Evolutionary conservation across 495 filamentous ascomycete species (phyloP), one percentile per base, ranked within the genome.

Genomic region (Monascus purpureus): DNA sequence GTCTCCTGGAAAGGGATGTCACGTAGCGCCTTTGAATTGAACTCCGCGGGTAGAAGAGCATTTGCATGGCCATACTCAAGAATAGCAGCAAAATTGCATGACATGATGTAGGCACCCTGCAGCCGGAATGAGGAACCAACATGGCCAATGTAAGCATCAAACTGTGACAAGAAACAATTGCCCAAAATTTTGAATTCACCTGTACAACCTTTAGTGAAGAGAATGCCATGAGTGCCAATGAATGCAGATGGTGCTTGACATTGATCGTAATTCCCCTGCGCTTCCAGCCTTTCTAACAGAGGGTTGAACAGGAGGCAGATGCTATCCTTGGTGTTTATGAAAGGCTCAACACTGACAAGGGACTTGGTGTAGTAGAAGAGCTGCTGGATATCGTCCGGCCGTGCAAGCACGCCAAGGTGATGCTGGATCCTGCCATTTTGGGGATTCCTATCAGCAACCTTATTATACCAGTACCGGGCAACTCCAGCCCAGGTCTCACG

Each of bases 401-500:
- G 63, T 8, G 84, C 77, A 11, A 92, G 55, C 11, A 92, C 84
- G 0, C 80, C 86, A 4, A 90, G 62, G 46, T 92, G 85, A 50
- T 93, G 86, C 33, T 90, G 84, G 2, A 92, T 63, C 1, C 86
- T 59, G 0, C 85, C 85, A 12, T 77, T 66, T 2, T 66, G 63
- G 0, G 85, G 80, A 20, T 60, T 71, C 26, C 70, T 73, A 43
- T 90, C 74, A 5, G 77, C 73, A 2, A 81, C 82, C 49, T 76
- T 79, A 25, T 61, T 73, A 39, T 93, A 94, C 86, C 86, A 94
- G 22, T 72, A 72, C 13, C 76, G 56, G 4, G 80, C 77, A 0
- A 92, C 77, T 0, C 65, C 67, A 7, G 76, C 77, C 85, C 87
- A 94, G 1, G 71, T 56, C 28, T 93, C 84, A 0, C 79, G 67